Percentiles rank a stretch among this genome's conserved stretches.
Conservation (phyloP, 2,329 filamentous ascomycete genomes). For the Diaporthe sp. region DNA sequence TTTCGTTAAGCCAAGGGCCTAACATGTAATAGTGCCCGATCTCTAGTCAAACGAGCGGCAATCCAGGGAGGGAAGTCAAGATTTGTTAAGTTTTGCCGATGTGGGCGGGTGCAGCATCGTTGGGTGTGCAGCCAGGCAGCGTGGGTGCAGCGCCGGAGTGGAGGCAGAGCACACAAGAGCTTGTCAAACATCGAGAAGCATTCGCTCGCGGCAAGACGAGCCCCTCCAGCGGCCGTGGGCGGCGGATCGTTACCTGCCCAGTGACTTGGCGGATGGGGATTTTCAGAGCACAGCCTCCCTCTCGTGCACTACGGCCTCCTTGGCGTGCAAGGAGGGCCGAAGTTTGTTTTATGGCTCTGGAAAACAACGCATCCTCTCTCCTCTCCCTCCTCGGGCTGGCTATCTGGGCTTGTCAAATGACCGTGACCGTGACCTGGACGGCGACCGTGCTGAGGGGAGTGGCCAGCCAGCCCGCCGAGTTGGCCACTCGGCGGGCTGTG, state of each 20-base stretch:
- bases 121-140: background rate
- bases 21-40: slow-evolving; percentile 25
- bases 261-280: slow-evolving; percentile 34
- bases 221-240: background rate
- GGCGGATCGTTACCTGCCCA: slow-evolving; percentile 26
- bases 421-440: background rate
- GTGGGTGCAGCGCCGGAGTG: background rate
- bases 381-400: background rate
- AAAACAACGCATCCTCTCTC: slow-evolving; percentile 20
- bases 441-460: background rate
- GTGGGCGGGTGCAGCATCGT: slow-evolving; percentile 11
- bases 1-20: slow-evolving; percentile 27
- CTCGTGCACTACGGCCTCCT: slow-evolving; percentile 13
- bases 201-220: slow-evolving; percentile 8
- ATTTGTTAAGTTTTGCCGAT: slow-evolving; percentile 29
- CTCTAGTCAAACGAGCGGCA: slow-evolving; percentile 3
- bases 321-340: slow-evolving; percentile 19
- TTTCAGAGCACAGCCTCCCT: slow-evolving; percentile 30
- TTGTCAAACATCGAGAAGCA: slow-evolving; percentile 24
- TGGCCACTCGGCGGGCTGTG: background rate
- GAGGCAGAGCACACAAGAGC: background rate
- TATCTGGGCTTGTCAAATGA: slow-evolving; percentile 15
- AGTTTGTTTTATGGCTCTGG: slow-evolving; percentile 4
- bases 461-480: background rate
- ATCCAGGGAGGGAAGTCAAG: background rate